A percentile compares a stretch with the other conserved stretches of the same genome.
phyloP scores from a whole-genome alignment of 768 basidiomycete species.

The Rhodosporidiobolus odoratus region DNA sequence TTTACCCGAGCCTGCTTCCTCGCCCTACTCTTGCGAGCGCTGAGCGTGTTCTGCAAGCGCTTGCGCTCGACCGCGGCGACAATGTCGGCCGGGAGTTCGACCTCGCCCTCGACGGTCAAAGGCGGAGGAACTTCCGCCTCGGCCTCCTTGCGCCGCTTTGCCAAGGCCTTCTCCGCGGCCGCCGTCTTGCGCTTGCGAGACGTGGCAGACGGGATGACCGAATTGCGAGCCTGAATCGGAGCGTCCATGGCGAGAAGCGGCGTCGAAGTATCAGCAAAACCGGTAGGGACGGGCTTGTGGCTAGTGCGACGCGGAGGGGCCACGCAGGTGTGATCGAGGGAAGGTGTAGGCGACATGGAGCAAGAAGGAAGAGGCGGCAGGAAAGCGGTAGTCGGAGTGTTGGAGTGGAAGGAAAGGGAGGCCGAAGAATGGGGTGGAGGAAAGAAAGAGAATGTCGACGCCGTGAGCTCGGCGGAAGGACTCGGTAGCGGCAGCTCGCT shows the following conservation, averaged over 20 bases:
- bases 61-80: slow-evolving; percentile 64
- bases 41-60: slow-evolving; percentile 74
- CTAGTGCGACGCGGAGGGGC: not conserved
- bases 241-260: slow-evolving; percentile 60
- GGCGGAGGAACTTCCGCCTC: not conserved
- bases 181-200: slow-evolving; percentile 60
- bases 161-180: slow-evolving; percentile 33
- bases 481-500: slow-evolving; percentile 17
- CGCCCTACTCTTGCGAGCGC: slow-evolving; percentile 69
- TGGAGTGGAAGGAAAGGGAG: not conserved
- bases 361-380: not conserved
- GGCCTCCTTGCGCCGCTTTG: slow-evolving; percentile 30
- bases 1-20: slow-evolving; percentile 56
- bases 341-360: not conserved
- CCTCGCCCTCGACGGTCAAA: not conserved
- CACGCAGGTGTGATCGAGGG: not conserved
- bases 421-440: slow-evolving; percentile 11
- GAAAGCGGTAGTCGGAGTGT: slow-evolving; percentile 1
- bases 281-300: slow-evolving; percentile 15
- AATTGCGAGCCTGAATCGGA: slow-evolving; percentile 73
- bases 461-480: not conserved
- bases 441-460: slow-evolving; percentile 10
- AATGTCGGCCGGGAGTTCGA: slow-evolving; percentile 26
- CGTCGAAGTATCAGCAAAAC: slow-evolving; percentile 12
- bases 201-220: slow-evolving; percentile 64